Evolutionary conservation across 768 basidiomycete genomes (phyloP).

Genomic region (Kwoniella heveanensis): DNA sequence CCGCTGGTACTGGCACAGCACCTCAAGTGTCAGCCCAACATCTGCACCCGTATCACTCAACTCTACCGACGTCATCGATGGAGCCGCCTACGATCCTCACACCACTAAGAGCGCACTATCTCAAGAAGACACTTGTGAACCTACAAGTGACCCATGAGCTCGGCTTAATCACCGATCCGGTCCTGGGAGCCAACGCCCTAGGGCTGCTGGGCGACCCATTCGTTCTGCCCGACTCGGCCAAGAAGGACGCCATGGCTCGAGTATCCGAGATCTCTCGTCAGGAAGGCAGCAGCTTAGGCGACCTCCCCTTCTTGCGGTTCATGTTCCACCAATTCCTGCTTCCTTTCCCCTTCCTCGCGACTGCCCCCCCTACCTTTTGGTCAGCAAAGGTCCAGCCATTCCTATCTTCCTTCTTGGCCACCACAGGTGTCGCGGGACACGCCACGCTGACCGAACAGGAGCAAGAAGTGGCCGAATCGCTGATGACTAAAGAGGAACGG

Average conservation of each 20-base stretch:
- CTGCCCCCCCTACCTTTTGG: conserved; percentile 89
- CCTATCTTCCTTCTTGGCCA: conserved; percentile 74
- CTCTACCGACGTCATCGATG: conserved; percentile 21
- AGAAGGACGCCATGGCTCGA: conserved; percentile 34
- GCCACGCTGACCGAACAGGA: conserved; percentile 33
- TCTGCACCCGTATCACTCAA: conserved; percentile 37
- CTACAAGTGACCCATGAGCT: conserved; percentile 84
- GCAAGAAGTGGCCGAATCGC: conserved; percentile 34
- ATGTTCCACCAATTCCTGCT: conserved; percentile 90
- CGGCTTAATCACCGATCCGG: conserved; percentile 61
- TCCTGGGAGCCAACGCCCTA: conserved; percentile 60
- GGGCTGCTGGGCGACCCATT: conserved; percentile 90
- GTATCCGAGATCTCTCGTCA: conserved; percentile 33
- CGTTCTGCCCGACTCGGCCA: conserved; percentile 57
- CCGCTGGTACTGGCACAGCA: background rate
- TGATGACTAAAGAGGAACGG: conserved; percentile 49
- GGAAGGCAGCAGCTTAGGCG: conserved; percentile 57
- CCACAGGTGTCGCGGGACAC: conserved; percentile 60
- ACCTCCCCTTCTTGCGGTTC: conserved; percentile 85
- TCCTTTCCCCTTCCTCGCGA: conserved; percentile 90
- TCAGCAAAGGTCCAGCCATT: conserved; percentile 94
- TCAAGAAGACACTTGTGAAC: conserved; percentile 91
- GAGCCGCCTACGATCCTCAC: conserved; percentile 62
- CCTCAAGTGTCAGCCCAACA: conserved; percentile 35
- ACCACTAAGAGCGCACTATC: conserved; percentile 91